Percentiles rank a stretch among this genome's conserved stretches.
phyloP scores from a whole-genome alignment of 1,139 yeast species.

The Blastobotrys illinoisensis region DNA sequence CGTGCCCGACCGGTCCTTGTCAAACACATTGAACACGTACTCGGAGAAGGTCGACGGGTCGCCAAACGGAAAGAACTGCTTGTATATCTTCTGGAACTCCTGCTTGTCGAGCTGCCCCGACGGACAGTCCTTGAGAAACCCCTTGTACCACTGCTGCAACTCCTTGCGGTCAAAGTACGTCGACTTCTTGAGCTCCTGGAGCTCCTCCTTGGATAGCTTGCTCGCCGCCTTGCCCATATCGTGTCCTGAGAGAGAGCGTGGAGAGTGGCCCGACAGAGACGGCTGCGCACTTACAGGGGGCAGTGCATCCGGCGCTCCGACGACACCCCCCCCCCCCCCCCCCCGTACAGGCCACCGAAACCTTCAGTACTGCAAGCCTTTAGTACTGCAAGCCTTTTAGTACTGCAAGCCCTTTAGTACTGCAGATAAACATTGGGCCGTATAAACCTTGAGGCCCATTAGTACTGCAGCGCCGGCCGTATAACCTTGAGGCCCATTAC shows the following conservation, averaged over 20 bases:
- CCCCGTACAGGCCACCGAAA: neutral
- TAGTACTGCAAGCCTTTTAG: no score
- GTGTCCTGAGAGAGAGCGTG: neutral
- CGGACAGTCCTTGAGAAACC: slow-evolving; percentile 91
- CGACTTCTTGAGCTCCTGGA: slow-evolving; percentile 72
- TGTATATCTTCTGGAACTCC: slow-evolving; percentile 86
- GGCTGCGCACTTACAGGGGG: neutral
- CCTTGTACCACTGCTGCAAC: slow-evolving; percentile 97
- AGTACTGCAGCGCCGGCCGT: no score
- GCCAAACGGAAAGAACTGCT: slow-evolving; percentile 97
- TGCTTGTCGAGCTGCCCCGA: slow-evolving; percentile 80
- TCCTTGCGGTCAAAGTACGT: slow-evolving; percentile 93
- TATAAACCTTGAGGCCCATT: no score
- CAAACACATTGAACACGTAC: slow-evolving; percentile 84
- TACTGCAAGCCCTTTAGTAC: no score
- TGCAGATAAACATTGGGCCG: no score
- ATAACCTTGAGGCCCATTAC: no score
- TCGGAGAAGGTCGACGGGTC: slow-evolving; percentile 90
- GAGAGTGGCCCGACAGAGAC: neutral
- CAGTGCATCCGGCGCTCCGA: neutral
- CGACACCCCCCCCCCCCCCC: neutral
- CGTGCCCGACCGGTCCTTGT: slow-evolving; percentile 70
- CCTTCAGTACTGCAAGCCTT: neutral
- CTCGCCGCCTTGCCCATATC: slow-evolving; percentile 97
- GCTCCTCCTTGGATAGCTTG: slow-evolving; percentile 85